Evolutionary conservation across 1,284 basidiomycete species (phyloP).

Genomic region (Apiotrichum veenhuisii): DNA sequence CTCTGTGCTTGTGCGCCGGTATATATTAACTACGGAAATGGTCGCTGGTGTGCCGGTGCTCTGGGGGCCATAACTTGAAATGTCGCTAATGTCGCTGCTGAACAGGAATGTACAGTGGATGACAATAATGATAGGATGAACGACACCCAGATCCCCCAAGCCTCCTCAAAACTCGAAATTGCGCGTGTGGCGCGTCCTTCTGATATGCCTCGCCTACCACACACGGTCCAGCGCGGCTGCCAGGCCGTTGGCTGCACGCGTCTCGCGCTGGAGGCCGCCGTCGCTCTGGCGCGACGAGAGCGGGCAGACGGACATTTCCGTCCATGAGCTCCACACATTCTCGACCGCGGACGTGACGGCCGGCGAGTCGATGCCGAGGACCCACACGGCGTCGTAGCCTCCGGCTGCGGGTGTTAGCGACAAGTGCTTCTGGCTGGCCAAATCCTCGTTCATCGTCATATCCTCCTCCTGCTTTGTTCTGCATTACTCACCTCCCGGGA

Average conservation of each 20-base stretch:
- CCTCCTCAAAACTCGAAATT: too few relatives aligned
- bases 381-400: slow-evolving; percentile 94
- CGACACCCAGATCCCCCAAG: too few relatives aligned
- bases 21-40: too few relatives aligned
- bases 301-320: slow-evolving; percentile 71
- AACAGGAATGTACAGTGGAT: too few relatives aligned
- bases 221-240: neutral
- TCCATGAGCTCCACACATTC: slow-evolving; percentile 69
- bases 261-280: slow-evolving; percentile 66
- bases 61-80: too few relatives aligned
- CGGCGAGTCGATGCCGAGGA: slow-evolving; percentile 67
- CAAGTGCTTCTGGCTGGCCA: too few relatives aligned
- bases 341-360: slow-evolving; percentile 56
- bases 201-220: too few relatives aligned
- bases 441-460: neutral
- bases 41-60: too few relatives aligned
- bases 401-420: slow-evolving; percentile 61
- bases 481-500: slow-evolving; percentile 71
- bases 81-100: too few relatives aligned
- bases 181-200: too few relatives aligned
- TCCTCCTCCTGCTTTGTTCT: neutral
- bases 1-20: too few relatives aligned
- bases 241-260: neutral
- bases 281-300: slow-evolving; percentile 72
- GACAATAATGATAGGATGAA: too few relatives aligned